Evolutionary conservation across 805 yeast species (phyloP).

Genomic region (Myxozyma mucilagina): DNA sequence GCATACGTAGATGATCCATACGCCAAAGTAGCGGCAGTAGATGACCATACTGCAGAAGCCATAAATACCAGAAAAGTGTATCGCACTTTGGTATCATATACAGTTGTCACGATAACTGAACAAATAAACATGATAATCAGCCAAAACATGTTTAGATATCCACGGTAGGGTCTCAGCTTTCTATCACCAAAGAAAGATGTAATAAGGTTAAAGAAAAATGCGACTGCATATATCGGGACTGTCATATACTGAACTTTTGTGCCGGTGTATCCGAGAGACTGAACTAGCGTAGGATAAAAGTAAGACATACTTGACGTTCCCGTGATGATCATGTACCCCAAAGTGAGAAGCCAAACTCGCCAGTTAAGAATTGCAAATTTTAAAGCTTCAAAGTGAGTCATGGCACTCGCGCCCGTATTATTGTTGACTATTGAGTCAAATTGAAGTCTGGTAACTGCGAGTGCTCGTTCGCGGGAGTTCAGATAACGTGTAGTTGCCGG

Average conservation of each 20-base stretch:
- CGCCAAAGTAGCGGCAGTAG: conserved; percentile 19
- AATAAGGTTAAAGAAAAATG: conserved; percentile 7
- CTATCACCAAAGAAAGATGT: conserved; percentile 16
- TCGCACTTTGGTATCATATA: conserved; percentile 13
- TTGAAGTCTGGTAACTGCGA: conserved; percentile 21
- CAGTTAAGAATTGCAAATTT: conserved; percentile 6
- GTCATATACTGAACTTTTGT: conserved; percentile 75
- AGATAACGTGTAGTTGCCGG: conserved; percentile 14
- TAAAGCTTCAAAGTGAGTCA: conserved; percentile 13
- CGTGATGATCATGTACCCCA: conserved; percentile 12
- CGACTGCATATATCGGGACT: conserved; percentile 73
- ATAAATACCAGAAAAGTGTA: conserved; percentile 17
- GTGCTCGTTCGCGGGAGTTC: conserved; percentile 9
- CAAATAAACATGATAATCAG: conserved; percentile 4
- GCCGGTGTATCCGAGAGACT: conserved; percentile 49
- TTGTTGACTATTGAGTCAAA: conserved; percentile 13
- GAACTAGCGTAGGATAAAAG: conserved; percentile 17
- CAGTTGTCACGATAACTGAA: conserved; percentile 4
- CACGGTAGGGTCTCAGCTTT: conserved; percentile 11
- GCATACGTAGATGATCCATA: conserved; percentile 19
- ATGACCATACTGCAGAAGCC: conserved; percentile 19
- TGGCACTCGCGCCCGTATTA: background rate
- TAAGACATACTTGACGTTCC: conserved; percentile 17
- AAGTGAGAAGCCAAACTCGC: conserved; percentile 19
- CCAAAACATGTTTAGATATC: conserved; percentile 11